Evolutionary conservation across 345 rosid genomes (phyloP).

Genomic region (Pistacia atlantica): DNA sequence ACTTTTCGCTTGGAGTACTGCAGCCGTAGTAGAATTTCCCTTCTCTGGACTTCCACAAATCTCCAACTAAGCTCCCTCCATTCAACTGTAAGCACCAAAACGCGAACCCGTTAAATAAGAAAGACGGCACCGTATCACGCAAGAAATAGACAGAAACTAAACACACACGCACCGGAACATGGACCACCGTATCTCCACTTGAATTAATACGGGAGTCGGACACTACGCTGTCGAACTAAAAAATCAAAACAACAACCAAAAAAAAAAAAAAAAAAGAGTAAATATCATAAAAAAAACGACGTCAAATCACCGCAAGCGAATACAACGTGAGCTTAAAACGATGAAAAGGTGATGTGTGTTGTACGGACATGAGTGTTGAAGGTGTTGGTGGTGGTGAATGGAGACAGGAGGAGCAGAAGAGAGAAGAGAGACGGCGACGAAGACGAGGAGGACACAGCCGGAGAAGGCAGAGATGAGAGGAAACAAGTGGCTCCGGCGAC

Average conservation of each 20-base stretch:
- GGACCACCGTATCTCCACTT: constrained; percentile 28
- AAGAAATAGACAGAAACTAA: background rate
- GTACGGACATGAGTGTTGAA: constrained; percentile 25
- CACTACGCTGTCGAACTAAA: constrained; percentile 32
- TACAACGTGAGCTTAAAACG: background rate
- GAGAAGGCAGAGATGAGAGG: constrained; percentile 60
- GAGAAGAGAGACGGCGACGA: constrained; percentile 49
- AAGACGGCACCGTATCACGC: background rate
- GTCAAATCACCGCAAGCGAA: background rate
- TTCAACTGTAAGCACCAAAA: constrained; percentile 35
- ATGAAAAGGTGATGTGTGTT: background rate
- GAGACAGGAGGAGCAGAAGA: constrained; percentile 50
- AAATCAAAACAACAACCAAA: constrained; percentile 7
- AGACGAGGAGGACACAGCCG: constrained; percentile 59
- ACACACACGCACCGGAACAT: constrained; percentile 55
- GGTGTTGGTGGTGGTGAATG: constrained; percentile 32
- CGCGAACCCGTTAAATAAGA: constrained; percentile 5
- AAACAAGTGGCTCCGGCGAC: constrained; percentile 59
- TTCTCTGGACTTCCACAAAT: constrained; percentile 66
- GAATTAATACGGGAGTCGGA: constrained; percentile 26
- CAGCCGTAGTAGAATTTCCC: constrained; percentile 73
- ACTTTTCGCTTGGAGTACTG: constrained; percentile 62
- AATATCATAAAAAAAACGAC: too few relatives aligned
- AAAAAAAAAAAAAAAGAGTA: too few relatives aligned
- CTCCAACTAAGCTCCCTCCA: constrained; percentile 51